Conservation (phyloP, 352 stramenopile species). For the Phytophthora crassamura region DNA sequence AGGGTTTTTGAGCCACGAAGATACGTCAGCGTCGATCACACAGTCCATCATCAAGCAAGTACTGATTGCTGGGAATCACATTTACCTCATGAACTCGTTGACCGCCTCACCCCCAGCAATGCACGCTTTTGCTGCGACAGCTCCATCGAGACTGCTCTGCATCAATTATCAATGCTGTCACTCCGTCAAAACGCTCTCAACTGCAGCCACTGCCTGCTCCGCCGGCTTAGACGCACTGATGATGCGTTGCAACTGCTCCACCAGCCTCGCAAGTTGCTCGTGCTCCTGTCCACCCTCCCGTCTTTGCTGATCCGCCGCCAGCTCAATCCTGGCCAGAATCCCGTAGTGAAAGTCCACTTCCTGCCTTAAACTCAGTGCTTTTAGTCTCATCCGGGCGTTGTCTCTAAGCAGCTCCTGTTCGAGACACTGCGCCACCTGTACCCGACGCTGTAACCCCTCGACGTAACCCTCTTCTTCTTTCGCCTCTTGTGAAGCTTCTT, state of each 20-base stretch:
- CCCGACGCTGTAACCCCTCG: conserved; percentile 35
- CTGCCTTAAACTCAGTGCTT: conserved; percentile 43
- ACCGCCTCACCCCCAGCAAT: too few relatives aligned
- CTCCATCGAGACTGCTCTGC: too few relatives aligned
- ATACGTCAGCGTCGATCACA: too few relatives aligned
- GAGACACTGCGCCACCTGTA: conserved; percentile 45
- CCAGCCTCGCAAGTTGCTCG: conserved; percentile 14
- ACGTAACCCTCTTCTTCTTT: conserved; percentile 19
- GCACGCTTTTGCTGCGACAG: too few relatives aligned
- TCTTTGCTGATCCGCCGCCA: conserved; percentile 24
- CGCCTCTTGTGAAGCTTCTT: conserved; percentile 15
- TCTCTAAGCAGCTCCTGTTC: conserved; percentile 53
- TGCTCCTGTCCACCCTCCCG: conserved; percentile 4
- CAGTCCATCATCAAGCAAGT: too few relatives aligned
- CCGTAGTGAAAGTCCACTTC: conserved; percentile 68
- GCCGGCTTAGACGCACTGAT: conserved; percentile 48
- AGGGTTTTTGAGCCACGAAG: too few relatives aligned
- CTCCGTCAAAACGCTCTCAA: too few relatives aligned
- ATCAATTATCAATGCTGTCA: too few relatives aligned
- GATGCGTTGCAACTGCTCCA: conserved; percentile 34
- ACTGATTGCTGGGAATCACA: too few relatives aligned
- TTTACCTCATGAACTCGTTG: too few relatives aligned
- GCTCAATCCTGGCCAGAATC: conserved; percentile 51
- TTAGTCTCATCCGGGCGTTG: conserved; percentile 55
- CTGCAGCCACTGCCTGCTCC: conserved; percentile 11